These are phyloP conservation scores for Coemansia erecta DNA, from an alignment of 192 early-diverging fungal genomes.

Conservation along the genomic window DNA sequence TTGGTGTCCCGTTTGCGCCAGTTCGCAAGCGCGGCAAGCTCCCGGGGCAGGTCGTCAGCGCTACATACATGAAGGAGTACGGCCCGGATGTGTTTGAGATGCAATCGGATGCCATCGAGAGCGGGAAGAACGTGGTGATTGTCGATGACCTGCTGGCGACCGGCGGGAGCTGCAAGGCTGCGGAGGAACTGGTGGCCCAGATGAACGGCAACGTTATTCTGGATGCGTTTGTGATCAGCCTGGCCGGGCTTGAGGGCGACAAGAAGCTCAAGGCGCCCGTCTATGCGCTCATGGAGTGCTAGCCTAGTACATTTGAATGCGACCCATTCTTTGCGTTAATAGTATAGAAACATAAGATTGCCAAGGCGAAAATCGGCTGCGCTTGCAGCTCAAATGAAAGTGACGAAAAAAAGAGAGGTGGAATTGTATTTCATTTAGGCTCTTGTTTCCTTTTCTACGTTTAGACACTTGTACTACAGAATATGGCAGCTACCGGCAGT, in stretches of 20 bases:
- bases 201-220: constrained; percentile 71
- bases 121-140: constrained; percentile 83
- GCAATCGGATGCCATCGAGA: constrained; percentile 72
- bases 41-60: constrained; percentile 71
- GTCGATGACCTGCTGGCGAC: constrained; percentile 97
- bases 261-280: constrained; percentile 77
- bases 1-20: constrained; percentile 89
- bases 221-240: constrained; percentile 91
- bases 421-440: not conserved
- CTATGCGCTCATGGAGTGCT: constrained; percentile 79
- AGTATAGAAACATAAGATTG: too few relatives aligned
- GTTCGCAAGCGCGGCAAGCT: constrained; percentile 97
- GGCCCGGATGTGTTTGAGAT: constrained; percentile 96
- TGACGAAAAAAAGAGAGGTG: too few relatives aligned
- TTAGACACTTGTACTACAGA: not conserved
- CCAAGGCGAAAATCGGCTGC: too few relatives aligned
- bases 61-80: constrained; percentile 92
- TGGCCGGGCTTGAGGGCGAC: constrained; percentile 80
- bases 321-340: not conserved
- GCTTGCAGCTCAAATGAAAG: too few relatives aligned
- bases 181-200: constrained; percentile 77
- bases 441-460: not conserved
- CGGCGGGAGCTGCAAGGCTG: constrained; percentile 80
- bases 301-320: not conserved
- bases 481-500: not conserved